Base-by-base conservation (phyloP, 495 filamentous ascomycete species). In the Cairneyella variabilis region DNA sequence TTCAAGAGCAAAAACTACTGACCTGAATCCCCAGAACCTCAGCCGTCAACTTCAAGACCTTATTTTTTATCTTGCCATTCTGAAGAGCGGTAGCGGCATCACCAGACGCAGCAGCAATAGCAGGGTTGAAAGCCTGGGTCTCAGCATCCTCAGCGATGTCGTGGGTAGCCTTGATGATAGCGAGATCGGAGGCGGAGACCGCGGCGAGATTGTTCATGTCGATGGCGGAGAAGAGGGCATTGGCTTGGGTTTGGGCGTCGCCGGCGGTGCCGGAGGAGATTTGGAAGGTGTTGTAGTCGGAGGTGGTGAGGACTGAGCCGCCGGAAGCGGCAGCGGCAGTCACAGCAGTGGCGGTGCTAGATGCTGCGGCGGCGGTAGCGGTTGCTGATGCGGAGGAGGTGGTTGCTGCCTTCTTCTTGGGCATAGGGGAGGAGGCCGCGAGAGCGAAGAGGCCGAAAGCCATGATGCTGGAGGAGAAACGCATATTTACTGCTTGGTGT, bases 31-130 rank as follows among this genome's bases (percentile, higher is more conserved):
- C 57, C n/a, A 64, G 26, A 38, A 60, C 57, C 27, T 54, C 63
- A 23, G 72, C 63, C 48, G 70, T 69, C 37, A 78, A 63, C 65
- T 78, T 78, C 32, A 78, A 64, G 40, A 78, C 73, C 68, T 78
- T 78, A 65, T 78, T 78, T 68, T 75, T 75, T 56, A 76, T 78
- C 63, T 78, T 78, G 52, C 75, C 75, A 23, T 72, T 73, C 67
- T 64, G 62, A 10, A 67, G 43, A 43, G 63, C 55, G 22, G 50
- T 54, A 14, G 55, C 60, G 28, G 60, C 58, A 52, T 26, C 56
- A 16, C 63, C 65, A 42, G 21, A 49, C 2, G 65, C 60, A 30
- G 60, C 58, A 26, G 56, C 48, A 56, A 67, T 62, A 6, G 63
- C 65, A 12, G 60, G 60, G 48, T 65, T 64, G 57, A 67, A 67